Base-by-base conservation (phyloP, 31 red algal genomes). In the Odonthalia washingtoniensis region DNA sequence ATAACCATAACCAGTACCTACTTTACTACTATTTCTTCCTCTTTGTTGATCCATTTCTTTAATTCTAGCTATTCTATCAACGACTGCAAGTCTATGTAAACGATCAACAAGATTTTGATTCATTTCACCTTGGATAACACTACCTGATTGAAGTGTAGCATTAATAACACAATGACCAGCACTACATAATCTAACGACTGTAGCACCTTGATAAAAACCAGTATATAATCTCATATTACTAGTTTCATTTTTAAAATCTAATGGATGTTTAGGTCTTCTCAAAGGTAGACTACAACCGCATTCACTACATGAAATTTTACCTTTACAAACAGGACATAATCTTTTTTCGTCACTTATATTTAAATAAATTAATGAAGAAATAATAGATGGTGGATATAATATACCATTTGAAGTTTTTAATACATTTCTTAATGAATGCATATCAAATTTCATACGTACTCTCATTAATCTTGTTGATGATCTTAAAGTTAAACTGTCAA, bases 151-250 rank as follows among this genome's bases (percentile, higher is more conserved):
- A 32, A 91, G 63, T 14, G 89, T 91, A 4, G 89, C 89, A 40
- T 91, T 91, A 37, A 91, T 91, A 28, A 82, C 72, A 37, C 89
- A 74, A 42, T 91, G 89, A 46, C 89, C 89, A 5, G 81, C 89
- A 40, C 74, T 91, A 31, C 72, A 85, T 26, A 91, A 74, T 33
- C 89, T 79, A 1, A 91, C 89, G 4, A 91, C 89, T 1, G 89
- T 91, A 3, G 89, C 89, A 63, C 89, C 89, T 73, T 91, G 89
- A 75, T 91, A 91, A 73, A 91, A 91, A 40, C 89, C 89, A 9
- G 89, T 85, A 64, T 91, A 91, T 27, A 91, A 40, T 36, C 73
- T 57, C 89, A 91, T 91, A 57, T 91, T 91, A 72, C 81, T 91
- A 16, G 80, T 80, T 74, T 91, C 89, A 46, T 62, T 84, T 3